Conservation (phyloP, 805 yeast genomes). For the Candida stauntonica region DNA sequence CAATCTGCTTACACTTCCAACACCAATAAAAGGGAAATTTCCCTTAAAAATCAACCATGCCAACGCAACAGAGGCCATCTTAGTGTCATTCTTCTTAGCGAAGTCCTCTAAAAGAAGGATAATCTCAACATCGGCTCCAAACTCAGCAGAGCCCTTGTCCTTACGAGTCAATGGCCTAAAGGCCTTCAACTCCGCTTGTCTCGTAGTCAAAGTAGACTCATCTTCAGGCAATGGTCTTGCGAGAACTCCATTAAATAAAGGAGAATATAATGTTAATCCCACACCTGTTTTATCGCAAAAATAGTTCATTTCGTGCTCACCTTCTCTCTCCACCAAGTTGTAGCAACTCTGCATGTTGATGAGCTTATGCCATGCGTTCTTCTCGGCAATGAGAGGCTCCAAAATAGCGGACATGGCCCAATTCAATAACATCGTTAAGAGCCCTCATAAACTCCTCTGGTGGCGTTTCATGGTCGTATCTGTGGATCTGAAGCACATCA, state of each 20-base stretch:
- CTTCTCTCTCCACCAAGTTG: conserved; percentile 53
- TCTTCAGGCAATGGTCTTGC: conserved; percentile 37
- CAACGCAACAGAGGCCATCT: conserved; percentile 49
- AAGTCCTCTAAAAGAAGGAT: conserved; percentile 49
- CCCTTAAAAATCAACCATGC: conserved; percentile 54
- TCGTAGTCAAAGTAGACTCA: conserved; percentile 2
- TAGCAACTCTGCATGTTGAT: conserved; percentile 55
- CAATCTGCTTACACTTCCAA: conserved; percentile 42
- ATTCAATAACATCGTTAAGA: conserved; percentile 43
- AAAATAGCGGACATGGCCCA: conserved; percentile 47
- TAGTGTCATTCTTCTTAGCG: conserved; percentile 39
- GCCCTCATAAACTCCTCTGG: conserved; percentile 50
- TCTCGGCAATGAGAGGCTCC: conserved; percentile 63
- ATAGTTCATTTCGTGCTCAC: conserved; percentile 57
- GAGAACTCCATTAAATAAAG: conserved; percentile 49
- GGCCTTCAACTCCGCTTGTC: conserved; percentile 4
- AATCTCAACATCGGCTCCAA: conserved; percentile 30
- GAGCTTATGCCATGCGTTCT: conserved; percentile 52
- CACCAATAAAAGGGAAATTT: conserved; percentile 50
- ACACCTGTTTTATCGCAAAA: conserved; percentile 49
- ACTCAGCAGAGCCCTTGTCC: conserved; percentile 2
- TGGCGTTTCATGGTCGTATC: conserved; percentile 42
- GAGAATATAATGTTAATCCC: conserved; percentile 59
- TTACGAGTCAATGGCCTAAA: not conserved
- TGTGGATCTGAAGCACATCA: conserved; percentile 49